Percentiles rank a stretch among this genome's conserved stretches.
Conservation (phyloP, 345 rosid genomes). For the Excoecaria agallocha region DNA sequence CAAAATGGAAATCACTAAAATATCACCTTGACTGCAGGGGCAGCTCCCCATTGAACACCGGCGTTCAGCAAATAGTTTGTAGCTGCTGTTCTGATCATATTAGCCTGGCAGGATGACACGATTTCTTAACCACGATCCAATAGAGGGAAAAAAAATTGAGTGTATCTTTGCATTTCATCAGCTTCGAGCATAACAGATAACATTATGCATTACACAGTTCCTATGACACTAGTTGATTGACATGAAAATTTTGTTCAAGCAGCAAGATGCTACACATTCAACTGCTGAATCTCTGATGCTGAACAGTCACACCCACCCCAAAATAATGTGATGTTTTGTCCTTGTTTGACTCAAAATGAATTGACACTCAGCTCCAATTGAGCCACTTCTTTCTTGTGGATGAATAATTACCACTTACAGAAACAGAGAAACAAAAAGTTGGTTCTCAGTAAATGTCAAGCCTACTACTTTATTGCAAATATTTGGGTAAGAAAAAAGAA, state of each 20-base stretch:
- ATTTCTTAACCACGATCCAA: background rate
- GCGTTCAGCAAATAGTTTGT: slow-evolving; percentile 73
- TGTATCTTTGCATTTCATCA: background rate
- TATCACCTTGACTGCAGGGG: slow-evolving; percentile 85
- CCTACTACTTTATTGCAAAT: background rate
- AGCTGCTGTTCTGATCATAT: slow-evolving; percentile 83
- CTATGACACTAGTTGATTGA: background rate
- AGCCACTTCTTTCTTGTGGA: background rate
- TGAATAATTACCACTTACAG: too few relatives aligned
- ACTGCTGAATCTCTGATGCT: background rate
- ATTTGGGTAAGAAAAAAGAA: background rate
- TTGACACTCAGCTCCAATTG: background rate
- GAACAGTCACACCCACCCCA: background rate
- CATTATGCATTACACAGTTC: background rate
- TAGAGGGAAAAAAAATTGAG: background rate
- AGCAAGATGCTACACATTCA: background rate
- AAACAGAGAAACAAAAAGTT: background rate
- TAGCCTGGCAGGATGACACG: slow-evolving; percentile 53
- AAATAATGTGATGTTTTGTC: background rate
- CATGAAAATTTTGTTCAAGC: background rate
- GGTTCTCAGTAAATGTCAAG: background rate
- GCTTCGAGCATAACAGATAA: background rate
- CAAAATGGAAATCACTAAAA: slow-evolving; percentile 10
- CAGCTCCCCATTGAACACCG: slow-evolving; percentile 93
- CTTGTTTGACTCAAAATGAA: background rate